Percentiles rank a stretch among this genome's conserved stretches.
Evolutionary conservation across 768 basidiomycete species (phyloP).

Genomic region (Gymnopilus dilepis): DNA sequence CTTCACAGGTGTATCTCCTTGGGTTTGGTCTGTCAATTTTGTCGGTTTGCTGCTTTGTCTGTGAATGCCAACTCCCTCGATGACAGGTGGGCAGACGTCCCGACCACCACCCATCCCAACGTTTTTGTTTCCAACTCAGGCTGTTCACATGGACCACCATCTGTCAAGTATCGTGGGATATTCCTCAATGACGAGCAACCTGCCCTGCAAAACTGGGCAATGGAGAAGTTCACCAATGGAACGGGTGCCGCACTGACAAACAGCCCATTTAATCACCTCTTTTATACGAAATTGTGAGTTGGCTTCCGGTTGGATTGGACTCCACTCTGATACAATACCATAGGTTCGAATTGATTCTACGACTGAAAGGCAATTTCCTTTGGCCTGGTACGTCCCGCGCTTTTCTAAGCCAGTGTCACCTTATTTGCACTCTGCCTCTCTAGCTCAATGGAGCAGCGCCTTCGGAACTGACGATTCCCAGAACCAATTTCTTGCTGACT

Average conservation of each 20-base stretch:
- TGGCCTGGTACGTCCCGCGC: constrained; percentile 59
- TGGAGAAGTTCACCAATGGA: constrained; percentile 70
- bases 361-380: constrained; percentile 71
- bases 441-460: constrained; percentile 52
- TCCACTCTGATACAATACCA: not conserved
- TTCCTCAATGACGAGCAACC: constrained; percentile 84
- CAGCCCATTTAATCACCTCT: constrained; percentile 66
- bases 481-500: constrained; percentile 67
- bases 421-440: not conserved
- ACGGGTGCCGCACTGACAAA: constrained; percentile 52
- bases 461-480: constrained; percentile 64
- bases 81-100: constrained; percentile 83
- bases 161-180: constrained; percentile 73
- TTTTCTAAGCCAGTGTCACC: not conserved
- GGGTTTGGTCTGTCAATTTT: constrained; percentile 56
- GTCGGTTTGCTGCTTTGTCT: not conserved
- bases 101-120: constrained; percentile 52
- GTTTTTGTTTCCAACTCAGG: constrained; percentile 52
- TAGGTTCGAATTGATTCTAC: constrained; percentile 70
- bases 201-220: constrained; percentile 72
- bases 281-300: constrained; percentile 61
- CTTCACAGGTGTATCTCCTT: constrained; percentile 63
- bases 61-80: constrained; percentile 9
- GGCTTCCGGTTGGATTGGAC: not conserved
- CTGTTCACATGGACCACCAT: constrained; percentile 64